Evolutionary conservation across 257 asterid genomes (phyloP), one percentile per base, ranked within the genome.

Genomic region (Euphrasia confusa): DNA sequence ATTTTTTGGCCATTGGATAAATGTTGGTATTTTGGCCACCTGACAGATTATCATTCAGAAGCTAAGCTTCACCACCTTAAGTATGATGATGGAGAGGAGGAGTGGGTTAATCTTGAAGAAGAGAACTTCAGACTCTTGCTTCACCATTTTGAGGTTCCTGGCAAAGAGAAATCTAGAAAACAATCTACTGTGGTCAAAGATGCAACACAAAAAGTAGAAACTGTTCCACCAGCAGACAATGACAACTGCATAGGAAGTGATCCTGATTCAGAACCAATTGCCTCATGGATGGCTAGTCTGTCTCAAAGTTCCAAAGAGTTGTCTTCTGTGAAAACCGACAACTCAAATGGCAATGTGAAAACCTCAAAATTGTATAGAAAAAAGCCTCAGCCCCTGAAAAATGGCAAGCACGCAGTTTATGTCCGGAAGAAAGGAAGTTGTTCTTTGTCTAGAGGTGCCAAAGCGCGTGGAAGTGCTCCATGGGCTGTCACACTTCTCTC

Each of bases 1-100:
- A 83, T 88, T 37, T 85, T 81, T 78, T 88, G 88, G 91, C 96
- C 96, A 48, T 70, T 83, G 71, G 96, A 88, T 75, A 84, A 88
- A 69, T 73, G 84, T 70, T 88, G 96, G 96, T 85, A 85, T 69
- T 64, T 75, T 67, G 96, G 96, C 58, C 78, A 80, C 55, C 82
- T 88, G 64, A 77, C 68, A 60, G 86, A 81, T 56, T 88, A 85
- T 72, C 84, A 83, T 70, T 77, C 84, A 13, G 85, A 77, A 68
- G 67, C 68, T 37, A 74, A 77, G 75, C 83, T 78, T 66, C 91
- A 85, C 62, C 89, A 85, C 69, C 76, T 88, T 52, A 80, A 88
- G 79, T 88, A 88, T 61, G 95, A 83, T 72, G 96, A 85, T 48
- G 66, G 83, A 65, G 92, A 88, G 70, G 95, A 83, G 68, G 96